Evolutionary conservation across 148 eudicot genomes (phyloP).

Genomic region (Diospyros kaki): DNA sequence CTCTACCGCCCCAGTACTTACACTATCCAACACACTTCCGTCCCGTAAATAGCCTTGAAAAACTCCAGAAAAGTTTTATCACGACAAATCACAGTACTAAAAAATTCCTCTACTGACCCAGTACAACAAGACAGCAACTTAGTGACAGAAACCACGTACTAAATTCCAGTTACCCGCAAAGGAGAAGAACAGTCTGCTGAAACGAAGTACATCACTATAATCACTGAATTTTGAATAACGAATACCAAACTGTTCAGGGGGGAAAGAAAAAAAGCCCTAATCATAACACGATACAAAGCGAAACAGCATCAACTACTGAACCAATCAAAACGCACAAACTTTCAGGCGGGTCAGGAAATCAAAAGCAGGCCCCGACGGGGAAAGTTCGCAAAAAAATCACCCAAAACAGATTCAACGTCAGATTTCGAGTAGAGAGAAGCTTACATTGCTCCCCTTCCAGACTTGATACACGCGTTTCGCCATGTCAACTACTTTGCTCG

Average conservation of each 20-base stretch:
- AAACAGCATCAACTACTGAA: neutral
- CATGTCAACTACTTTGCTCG: too few relatives aligned
- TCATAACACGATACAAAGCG: neutral
- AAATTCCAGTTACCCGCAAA: neutral
- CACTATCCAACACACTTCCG: neutral
- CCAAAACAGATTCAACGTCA: neutral
- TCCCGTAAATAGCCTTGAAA: neutral
- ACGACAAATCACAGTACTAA: neutral
- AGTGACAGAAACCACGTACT: neutral
- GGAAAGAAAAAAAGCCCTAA: conserved; percentile 1
- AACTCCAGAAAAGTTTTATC: neutral
- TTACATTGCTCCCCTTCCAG: conserved; percentile 57
- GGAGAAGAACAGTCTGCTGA: neutral
- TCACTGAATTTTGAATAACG: neutral
- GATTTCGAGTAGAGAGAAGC: conserved; percentile 9
- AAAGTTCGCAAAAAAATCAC: neutral
- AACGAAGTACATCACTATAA: neutral
- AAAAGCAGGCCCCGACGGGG: conserved; percentile 5
- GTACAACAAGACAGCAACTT: neutral
- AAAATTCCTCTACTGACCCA: neutral
- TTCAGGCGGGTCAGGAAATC: neutral
- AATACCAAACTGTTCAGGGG: neutral
- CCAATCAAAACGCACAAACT: conserved; percentile 2
- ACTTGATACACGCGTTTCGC: too few relatives aligned
- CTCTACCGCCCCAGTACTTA: neutral